Evolutionary conservation across 805 yeast genomes (phyloP).

Genomic region (Kazachstania bromeliacearum): DNA sequence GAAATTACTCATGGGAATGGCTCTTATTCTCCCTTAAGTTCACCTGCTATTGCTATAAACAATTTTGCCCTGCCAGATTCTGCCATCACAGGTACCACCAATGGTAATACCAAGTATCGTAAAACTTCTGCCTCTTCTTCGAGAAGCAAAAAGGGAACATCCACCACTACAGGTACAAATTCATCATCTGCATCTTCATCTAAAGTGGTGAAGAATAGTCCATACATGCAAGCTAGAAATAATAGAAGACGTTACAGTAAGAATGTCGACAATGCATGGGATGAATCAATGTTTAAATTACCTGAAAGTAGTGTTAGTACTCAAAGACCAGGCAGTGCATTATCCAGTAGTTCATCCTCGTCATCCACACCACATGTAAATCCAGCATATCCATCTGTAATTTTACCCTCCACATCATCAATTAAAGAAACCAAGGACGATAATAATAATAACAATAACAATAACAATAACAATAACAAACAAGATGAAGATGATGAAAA

Average conservation of each 20-base stretch:
- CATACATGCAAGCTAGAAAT: conserved; percentile 17
- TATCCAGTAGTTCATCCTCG: not conserved
- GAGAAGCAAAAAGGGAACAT: not conserved
- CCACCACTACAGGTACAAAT: not conserved
- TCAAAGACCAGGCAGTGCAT: not conserved
- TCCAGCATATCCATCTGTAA: conserved; percentile 15
- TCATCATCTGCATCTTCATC: conserved; percentile 11
- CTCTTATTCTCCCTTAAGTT: conserved; percentile 41
- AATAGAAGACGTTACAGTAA: conserved; percentile 8
- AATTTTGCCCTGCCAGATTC: conserved; percentile 1
- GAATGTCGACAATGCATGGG: conserved; percentile 15
- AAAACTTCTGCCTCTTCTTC: not conserved
- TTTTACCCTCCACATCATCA: conserved; percentile 16
- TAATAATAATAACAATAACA: conserved; percentile 3
- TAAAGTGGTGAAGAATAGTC: conserved; percentile 28
- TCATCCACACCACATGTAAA: conserved; percentile 1
- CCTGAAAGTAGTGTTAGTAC: conserved; percentile 19
- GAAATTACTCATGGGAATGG: not conserved
- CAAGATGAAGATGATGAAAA: not conserved
- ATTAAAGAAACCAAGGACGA: conserved; percentile 6
- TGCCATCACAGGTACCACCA: not conserved
- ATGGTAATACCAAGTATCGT: not conserved
- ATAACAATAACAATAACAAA: not conserved
- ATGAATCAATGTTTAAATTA: conserved; percentile 20
- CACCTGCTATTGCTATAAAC: conserved; percentile 38